A percentile compares a stretch with the other conserved stretches of the same genome.
These are phyloP conservation scores for Nothophoma quercina DNA, from an alignment of 2,329 filamentous ascomycete genomes.

Conservation along the genomic window DNA sequence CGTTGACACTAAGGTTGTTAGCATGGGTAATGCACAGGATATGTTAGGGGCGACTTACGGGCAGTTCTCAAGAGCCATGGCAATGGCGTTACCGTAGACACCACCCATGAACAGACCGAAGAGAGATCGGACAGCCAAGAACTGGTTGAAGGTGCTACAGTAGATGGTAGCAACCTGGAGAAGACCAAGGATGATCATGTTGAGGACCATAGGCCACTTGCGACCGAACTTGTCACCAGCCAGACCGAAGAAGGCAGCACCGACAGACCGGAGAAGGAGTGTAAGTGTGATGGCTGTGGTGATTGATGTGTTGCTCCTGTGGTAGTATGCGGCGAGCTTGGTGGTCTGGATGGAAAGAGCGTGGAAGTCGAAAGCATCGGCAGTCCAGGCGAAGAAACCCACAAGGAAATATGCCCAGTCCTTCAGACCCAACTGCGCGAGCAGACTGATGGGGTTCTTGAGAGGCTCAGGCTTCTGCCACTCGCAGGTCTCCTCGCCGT, in stretches of 20 bases:
- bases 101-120: conserved; percentile 85
- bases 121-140: conserved; percentile 75
- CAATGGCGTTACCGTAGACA: conserved; percentile 79
- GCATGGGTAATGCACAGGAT: conserved; percentile 24
- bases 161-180: conserved; percentile 83
- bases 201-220: conserved; percentile 84
- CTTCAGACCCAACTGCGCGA: conserved; percentile 67
- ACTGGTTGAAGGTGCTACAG: conserved; percentile 73
- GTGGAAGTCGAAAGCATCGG: conserved; percentile 86
- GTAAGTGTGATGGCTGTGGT: conserved; percentile 79
- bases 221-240: conserved; percentile 81
- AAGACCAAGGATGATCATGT: conserved; percentile 75
- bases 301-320: conserved; percentile 70
- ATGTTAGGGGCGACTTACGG: conserved; percentile 56
- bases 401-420: conserved; percentile 80
- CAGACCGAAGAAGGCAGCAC: conserved; percentile 78
- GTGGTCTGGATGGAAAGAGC: conserved; percentile 79
- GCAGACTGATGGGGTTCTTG: conserved; percentile 73
- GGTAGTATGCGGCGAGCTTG: conserved; percentile 69
- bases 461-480: conserved; percentile 73
- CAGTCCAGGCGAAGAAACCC: conserved; percentile 78
- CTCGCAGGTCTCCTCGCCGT: conserved; percentile 70
- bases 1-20: conserved; percentile 55
- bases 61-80: conserved; percentile 79
- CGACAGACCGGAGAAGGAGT: conserved; percentile 75